Conservation (phyloP, 176 grass and related monocot genomes). For the Oryza australiensis region DNA sequence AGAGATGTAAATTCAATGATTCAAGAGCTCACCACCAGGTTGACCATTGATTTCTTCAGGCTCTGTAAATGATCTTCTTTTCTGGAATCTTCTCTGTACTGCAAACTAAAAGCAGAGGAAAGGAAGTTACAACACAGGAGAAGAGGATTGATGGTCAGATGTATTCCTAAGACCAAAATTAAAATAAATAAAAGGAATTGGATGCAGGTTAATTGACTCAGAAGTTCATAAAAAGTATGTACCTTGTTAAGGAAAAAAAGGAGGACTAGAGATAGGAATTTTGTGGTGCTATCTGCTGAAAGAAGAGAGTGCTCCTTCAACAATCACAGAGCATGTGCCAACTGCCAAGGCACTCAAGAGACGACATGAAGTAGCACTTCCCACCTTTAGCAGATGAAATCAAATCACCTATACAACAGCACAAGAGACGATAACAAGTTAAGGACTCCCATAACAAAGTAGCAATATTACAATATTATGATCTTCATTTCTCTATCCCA, state of each 20-base stretch:
- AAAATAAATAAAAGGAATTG: slow-evolving; percentile 5
- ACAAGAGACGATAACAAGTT: no score
- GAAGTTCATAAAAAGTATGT: not conserved
- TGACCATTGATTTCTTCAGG: slow-evolving; percentile 65
- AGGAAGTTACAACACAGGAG: slow-evolving; percentile 10
- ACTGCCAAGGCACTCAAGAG: not conserved
- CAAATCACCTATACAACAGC: no score
- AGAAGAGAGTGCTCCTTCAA: not conserved
- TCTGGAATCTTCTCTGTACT: slow-evolving; percentile 45
- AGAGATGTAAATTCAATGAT: not conserved
- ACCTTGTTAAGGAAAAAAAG: not conserved
- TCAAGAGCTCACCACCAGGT: slow-evolving; percentile 71
- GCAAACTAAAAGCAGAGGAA: slow-evolving; percentile 32
- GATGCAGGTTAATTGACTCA: not conserved
- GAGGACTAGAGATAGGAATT: not conserved
- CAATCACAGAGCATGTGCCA: not conserved
- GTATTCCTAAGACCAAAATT: not conserved
- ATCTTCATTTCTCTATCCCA: no score
- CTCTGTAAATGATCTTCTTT: slow-evolving; percentile 51
- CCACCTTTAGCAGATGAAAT: no score
- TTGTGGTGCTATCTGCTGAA: not conserved
- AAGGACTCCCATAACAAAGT: no score
- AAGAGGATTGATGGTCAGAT: not conserved
- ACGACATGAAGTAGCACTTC: no score
- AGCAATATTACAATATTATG: no score